Percentiles rank a stretch among this genome's conserved stretches.
These are phyloP conservation scores for Naegleria fowleri DNA, from an alignment of 208 protist species.

Conservation along the genomic window DNA sequence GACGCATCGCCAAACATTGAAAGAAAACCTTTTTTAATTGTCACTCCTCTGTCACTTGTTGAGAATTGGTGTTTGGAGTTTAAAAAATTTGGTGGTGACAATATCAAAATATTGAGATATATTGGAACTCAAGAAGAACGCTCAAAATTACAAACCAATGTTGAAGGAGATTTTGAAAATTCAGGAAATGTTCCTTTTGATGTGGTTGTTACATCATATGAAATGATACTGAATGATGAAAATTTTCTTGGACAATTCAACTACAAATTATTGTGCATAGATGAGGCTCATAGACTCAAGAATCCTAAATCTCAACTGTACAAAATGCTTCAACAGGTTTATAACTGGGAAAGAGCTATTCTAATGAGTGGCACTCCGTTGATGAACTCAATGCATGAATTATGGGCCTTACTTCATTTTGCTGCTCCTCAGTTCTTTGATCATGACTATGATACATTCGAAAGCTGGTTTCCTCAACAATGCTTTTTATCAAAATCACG, in stretches of 20 bases:
- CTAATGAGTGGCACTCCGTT: constrained; percentile 56
- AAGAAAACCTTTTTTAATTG: not conserved
- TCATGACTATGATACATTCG: constrained; percentile 63
- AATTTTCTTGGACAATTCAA: constrained; percentile 69
- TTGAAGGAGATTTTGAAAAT: not conserved
- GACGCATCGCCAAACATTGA: not conserved
- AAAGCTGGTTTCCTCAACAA: constrained; percentile 50
- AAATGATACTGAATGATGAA: constrained; percentile 86
- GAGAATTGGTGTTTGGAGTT: constrained; percentile 12
- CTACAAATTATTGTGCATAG: constrained; percentile 93
- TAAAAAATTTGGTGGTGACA: not conserved
- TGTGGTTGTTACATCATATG: constrained; percentile 94
- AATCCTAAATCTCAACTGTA: not conserved
- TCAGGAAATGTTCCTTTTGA: not conserved
- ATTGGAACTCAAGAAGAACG: not conserved
- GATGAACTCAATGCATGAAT: constrained; percentile 85
- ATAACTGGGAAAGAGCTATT: constrained; percentile 47
- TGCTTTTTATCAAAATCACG: not conserved
- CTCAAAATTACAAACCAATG: not conserved
- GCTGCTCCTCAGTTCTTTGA: constrained; percentile 74
- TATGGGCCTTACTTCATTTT: constrained; percentile 89
- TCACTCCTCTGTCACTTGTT: not conserved
- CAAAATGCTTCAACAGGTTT: not conserved
- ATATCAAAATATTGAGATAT: not conserved
- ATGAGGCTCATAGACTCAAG: constrained; percentile 88